Base-by-base conservation (phyloP, 257 asterid species). In the Penstemon eatonii region DNA sequence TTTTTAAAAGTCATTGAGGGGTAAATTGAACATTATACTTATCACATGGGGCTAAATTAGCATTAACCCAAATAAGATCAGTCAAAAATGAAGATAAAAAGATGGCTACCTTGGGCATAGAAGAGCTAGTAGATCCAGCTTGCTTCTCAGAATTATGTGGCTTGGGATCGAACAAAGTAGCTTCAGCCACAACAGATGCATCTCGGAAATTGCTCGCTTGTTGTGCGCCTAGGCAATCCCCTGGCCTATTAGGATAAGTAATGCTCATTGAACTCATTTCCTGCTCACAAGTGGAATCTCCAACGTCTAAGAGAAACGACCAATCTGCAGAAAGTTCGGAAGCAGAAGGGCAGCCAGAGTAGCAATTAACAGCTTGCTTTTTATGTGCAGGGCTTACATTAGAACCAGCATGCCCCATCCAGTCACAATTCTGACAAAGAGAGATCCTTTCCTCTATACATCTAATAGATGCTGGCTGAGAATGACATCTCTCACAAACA, bases 281-380 rank as follows among this genome's bases (percentile, higher is more conserved):
- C 75, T 77, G 81, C 77, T 92, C 89, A 44, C 79, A 76, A 44
- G 82, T 63, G 5, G 89, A 76, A 74, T 77, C 81, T 66, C 71
- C 83, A 41, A 65, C 82, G 4, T 86, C 88, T 4, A 77, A 67
- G 54, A 85, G 78, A 78, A 88, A 85, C 37, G 92, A 75, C 98
- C 97, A 90, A 11, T 83, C 87, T 40, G 78, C 66, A 7, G 95
- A 84, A 71, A 90, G 90, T 56, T 90, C 97, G n/a, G 86, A 79
- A 12, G 90, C 85, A 5, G 97, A 85, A 71, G 98, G 98, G 67
- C 97, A 90, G 60, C 88, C 97, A 25, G 91, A 74, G 79, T 86
- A 93, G 81, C 89, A 86, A 72, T 73, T 76, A 61, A 90, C 88
- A 44, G 87, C 73, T 69, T 85, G 89, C 66, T 81, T 86, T 79